Evolutionary conservation across 1,284 basidiomycete genomes (phyloP), one percentile per base, ranked within the genome.

Genomic region (Pulveroboletus ridleyi): DNA sequence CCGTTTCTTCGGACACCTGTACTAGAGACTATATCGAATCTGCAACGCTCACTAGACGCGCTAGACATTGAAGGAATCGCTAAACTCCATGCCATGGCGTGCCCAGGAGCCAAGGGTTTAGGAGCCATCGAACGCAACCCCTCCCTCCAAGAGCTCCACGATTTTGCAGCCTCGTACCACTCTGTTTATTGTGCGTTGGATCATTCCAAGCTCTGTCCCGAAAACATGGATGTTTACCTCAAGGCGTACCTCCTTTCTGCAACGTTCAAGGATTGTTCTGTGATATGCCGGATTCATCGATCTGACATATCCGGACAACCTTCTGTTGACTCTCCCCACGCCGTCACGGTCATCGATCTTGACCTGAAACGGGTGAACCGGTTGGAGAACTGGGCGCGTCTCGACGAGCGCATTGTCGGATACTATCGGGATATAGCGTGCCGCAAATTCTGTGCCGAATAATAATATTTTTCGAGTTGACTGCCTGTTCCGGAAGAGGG

Each of bases 201-300:
- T 68, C 77, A 82, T 57, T 71, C 70, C 15, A 73, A 76, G 39
- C 83, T 82, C 10, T 74, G 76, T 55, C 74, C 80, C 11, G 77
- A 79, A 42, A 75, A 86, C 65, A 76, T 92, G 62, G 82, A 83
- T 53, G 84, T 88, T 68, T 86, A 89, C 69, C 74, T 90, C 56
- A 79, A 93, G 59, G 90, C 92, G 6, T 95, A 95, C 75, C 80
- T 95, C 44, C 87, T 98, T 56, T 94, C 94, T 14, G 93, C 94
- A n/a, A 93, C 92, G 17, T 95, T 98, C 85, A 99, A 98, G 77
- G 96, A 99, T 77, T 98, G 96, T 77, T 97, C 95, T 4, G 77
- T 98, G 63, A 92, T 98, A 67, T 72, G 96, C 50, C 86, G 82
- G 63, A 71, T 89, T 35, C 77, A 76, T 67, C 63, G 66, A 18